Conservation (phyloP, 2,329 filamentous ascomycete species). For the Elsinoe fawcettii region DNA sequence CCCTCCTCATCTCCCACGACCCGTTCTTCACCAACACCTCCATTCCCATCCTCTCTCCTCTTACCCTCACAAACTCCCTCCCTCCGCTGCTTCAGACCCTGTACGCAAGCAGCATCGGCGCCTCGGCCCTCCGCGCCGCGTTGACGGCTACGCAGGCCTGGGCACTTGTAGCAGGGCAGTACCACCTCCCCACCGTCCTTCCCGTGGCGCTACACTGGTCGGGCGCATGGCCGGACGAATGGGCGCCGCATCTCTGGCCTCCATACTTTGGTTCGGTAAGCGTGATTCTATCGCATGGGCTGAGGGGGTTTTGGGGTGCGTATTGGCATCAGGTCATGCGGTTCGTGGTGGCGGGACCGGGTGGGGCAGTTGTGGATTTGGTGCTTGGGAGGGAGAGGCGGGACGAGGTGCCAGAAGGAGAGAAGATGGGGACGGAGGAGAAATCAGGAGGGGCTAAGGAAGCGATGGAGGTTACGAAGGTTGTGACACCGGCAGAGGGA, state of each 20-base stretch:
- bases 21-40: constrained; percentile 22
- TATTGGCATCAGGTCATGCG: constrained; percentile 31
- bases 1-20: constrained; percentile 22
- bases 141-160: constrained; percentile 24
- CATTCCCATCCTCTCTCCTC: constrained; percentile 17
- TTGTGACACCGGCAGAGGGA: too few species aligned
- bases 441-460: too few species aligned
- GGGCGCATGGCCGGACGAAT: constrained; percentile 19
- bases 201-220: constrained; percentile 22
- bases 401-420: neutral
- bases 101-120: constrained; percentile 17
- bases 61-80: constrained; percentile 4
- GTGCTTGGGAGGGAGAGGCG: constrained; percentile 16
- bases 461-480: too few species aligned
- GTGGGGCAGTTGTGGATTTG: constrained; percentile 21
- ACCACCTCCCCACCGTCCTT: constrained; percentile 22
- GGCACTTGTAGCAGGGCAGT: constrained; percentile 23
- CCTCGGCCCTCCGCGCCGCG: constrained; percentile 19
- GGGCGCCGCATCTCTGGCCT: constrained; percentile 26
- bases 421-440: too few species aligned
- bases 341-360: constrained; percentile 22
- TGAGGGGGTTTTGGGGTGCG: constrained; percentile 26
- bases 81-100: neutral
- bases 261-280: constrained; percentile 25
- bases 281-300: constrained; percentile 20